Evolutionary conservation across 2,329 filamentous ascomycete genomes (phyloP), one percentile per base, ranked within the genome.

Genomic region (Aspergillus eucalypticola): DNA sequence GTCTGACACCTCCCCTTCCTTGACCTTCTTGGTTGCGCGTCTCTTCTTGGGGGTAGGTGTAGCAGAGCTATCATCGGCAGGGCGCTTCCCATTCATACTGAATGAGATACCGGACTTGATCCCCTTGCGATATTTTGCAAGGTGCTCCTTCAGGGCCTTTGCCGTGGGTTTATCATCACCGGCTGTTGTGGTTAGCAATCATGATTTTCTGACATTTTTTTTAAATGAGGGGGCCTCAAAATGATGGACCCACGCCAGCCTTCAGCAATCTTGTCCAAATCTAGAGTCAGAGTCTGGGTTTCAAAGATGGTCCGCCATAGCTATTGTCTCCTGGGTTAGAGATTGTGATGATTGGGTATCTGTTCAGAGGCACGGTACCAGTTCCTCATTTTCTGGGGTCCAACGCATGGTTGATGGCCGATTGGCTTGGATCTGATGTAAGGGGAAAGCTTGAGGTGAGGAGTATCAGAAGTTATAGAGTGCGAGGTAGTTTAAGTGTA

Each of bases 271-370:
- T 49, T 57, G 35, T 54, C 58, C 4, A 64, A 55, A 17, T 66
- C 54, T 17, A 66, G 48, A 25, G 51, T 51, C 27, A 66, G 49
- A 13, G 32, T 58, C 8, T 64, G 60, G 6, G 60, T 64, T 25
- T 61, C 59, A 19, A 64, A 64, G 48, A 66, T 51, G 13, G 62
- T 64, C 21, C 51, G 56, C 58, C 62, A 63, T 27, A 66, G 62
- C 64, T 64, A 15, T 23, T 23, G n/a, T 25, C n/a, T 53, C 7
- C 25, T 11, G 21, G 39, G 25, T 54, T 48, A 54, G n/a, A 5
- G 3, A 7, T 19, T 11, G 25, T 15, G 13, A 25, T 17, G n/a
- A 7, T 29, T 5, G 8, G 41, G 17, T 21, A 5, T 44, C 8
- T 5, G 2, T n/a, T 5, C 2, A 6, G 5, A 11, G 32, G 10